Evolutionary conservation across 2,329 filamentous ascomycete species (phyloP).

Genomic region (Lizonia empirigonia): DNA sequence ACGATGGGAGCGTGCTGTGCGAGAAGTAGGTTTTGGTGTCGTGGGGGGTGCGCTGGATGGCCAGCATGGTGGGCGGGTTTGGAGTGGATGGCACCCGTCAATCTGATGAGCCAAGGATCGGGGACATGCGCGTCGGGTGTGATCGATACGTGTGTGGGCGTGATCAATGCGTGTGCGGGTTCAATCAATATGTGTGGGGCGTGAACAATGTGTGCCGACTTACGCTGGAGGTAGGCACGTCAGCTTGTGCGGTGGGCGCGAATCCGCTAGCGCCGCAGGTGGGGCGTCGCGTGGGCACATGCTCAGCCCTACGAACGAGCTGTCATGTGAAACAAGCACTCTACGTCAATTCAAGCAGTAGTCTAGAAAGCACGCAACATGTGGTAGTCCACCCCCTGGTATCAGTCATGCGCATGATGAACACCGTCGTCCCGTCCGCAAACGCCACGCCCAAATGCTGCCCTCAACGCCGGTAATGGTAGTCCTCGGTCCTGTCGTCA

Average conservation of each 20-base stretch:
- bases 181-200: too few relatives aligned
- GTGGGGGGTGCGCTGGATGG: constrained; percentile 42
- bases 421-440: neutral
- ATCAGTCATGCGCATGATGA: neutral
- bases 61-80: constrained; percentile 31
- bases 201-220: too few relatives aligned
- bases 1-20: constrained; percentile 67
- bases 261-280: constrained; percentile 13
- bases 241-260: too few relatives aligned
- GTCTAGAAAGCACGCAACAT: neutral
- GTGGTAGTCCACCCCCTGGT: constrained; percentile 1
- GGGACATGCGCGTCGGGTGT: too few relatives aligned
- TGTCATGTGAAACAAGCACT: too few relatives aligned
- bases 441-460: constrained; percentile 1
- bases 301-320: neutral
- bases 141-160: neutral
- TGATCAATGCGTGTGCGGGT: neutral
- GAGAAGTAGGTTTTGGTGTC: constrained; percentile 75
- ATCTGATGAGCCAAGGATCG: too few relatives aligned
- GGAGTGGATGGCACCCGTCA: too few relatives aligned
- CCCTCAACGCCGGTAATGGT: constrained; percentile 4
- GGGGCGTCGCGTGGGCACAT: constrained; percentile 1
- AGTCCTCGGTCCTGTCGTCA: neutral
- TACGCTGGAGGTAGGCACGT: too few relatives aligned
- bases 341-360: too few relatives aligned